Evolutionary conservation across 192 early-diverging fungal genomes (phyloP), one percentile per base, ranked within the genome.

Genomic region (Coemansia sp.): DNA sequence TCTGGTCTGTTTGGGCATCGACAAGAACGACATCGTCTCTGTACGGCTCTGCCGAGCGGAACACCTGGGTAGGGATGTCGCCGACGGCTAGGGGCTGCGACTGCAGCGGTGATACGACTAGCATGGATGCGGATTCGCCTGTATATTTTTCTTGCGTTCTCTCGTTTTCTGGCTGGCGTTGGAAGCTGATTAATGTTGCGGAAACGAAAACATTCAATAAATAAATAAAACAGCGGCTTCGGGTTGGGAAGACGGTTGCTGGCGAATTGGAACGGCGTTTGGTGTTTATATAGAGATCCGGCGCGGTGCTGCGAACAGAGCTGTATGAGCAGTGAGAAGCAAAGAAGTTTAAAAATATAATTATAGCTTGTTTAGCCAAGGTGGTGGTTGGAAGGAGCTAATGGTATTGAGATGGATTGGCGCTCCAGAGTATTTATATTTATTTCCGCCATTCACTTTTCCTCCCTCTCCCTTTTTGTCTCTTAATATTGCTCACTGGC

Each of bases 41-140:
- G 58, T 71, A 61, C 3, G 66, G 66, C 41, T 78, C 72, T 6
- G 81, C 81, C 7, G 69, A 73, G 43, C 76, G 63, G 53, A 83
- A 78, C 51, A 83, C 65, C 61, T 74, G 70, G 38, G 81, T 72
- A 5, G 81, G 81, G 48, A 83, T 78, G 60, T 83, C 81, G 53
- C 81, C 81, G 15, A 78, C 58, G 2, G 75, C 75, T 57, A 74
- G 36, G 15, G 72, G 58, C 28, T 64, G 62, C 28, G 70, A 70
- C 60, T 55, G 75, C 63, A 83, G 37, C 15, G 81, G 81, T 45
- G 81, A 83, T 48, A 66, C 73, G 45, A 83, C 73, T 53, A 76
- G 53, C 81, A 83, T 83, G 51, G 15, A 35, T 41, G 39, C 39
- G 39, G 39, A 11, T 41, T 5, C 39, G 39, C 7, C 9, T 32